Base-by-base conservation (phyloP, 805 yeast species). In the Vanderwaltozyma tropicalis region DNA sequence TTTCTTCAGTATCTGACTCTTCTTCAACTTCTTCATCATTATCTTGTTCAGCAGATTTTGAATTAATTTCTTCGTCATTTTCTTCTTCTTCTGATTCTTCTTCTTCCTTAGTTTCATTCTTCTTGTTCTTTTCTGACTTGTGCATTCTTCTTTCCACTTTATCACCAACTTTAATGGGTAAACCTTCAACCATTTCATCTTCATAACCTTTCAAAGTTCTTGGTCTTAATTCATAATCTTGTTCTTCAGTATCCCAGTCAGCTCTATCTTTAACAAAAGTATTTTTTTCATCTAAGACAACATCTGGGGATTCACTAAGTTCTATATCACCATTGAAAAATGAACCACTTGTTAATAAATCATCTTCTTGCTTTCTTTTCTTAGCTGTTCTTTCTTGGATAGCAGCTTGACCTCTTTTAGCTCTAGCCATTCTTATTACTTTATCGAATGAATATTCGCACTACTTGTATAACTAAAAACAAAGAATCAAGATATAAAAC, bases 151-250 rank as follows among this genome's bases (percentile, higher is more conserved):
- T 69, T 58, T 79, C 74, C n/a, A 89, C 66, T 37, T 66, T 70
- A 38, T 95, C 96, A 44, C 76, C 84, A 13, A 69, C 67, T 50
- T 80, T 82, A 38, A 88, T 83, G 1, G 97, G 97, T 39, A 89
- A 67, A 10, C 81, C 79, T 53, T 83, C 95, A 5, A 71, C 68
- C 35, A 58, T 36, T 4, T 64, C 66, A 4, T 30, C 29, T 5
- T 66, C 69, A 10, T 61, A 62, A 11, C 65, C 59, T 15, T 61
- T 61, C 45, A 76, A 60, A 3, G 58, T 50, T 57, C 97, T 71
- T 1, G 96, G 94, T 39, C 55, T 62, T 46, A 68, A 60, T 55
- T 88, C 97, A 49, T 85, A 87, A 39, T 76, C 88, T 50, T 78
- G 83, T 49, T 84, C 94, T 41, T 73, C 79, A 40, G 80, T 71